phyloP scores from a whole-genome alignment of 2,329 filamentous ascomycete genomes.

The Aspergillus sp. region DNA sequence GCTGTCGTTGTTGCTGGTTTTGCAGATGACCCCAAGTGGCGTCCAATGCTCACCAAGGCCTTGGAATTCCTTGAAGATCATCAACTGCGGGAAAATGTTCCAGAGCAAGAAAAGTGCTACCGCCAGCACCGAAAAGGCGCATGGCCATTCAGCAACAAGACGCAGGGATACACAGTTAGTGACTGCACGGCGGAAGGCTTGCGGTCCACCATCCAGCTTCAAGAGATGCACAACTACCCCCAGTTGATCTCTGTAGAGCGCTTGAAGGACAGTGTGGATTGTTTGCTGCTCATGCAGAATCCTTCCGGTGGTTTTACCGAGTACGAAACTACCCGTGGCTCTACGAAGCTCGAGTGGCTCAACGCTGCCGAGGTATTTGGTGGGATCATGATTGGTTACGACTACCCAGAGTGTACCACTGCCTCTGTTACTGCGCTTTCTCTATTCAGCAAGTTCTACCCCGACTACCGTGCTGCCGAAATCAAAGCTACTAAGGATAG shows the following conservation, averaged over 20 bases:
- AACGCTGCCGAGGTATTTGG: slow-evolving; percentile 97
- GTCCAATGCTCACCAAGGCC: slow-evolving; percentile 75
- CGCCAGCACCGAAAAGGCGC: slow-evolving; percentile 87
- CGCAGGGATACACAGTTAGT: slow-evolving; percentile 91
- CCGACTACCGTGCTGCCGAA: slow-evolving; percentile 70
- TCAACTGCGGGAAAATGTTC: slow-evolving; percentile 80
- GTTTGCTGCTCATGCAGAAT: slow-evolving; percentile 88
- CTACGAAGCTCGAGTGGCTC: slow-evolving; percentile 72
- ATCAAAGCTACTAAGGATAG: slow-evolving; percentile 67
- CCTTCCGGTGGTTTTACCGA: slow-evolving; percentile 78
- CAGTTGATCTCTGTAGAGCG: slow-evolving; percentile 69
- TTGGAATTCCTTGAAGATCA: slow-evolving; percentile 84
- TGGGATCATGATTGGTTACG: slow-evolving; percentile 96
- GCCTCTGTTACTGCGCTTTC: slow-evolving; percentile 84
- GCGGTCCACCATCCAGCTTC: slow-evolving; percentile 79
- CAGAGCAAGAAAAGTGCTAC: slow-evolving; percentile 75
- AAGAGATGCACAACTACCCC: slow-evolving; percentile 72
- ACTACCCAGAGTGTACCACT: slow-evolving; percentile 96
- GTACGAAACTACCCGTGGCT: slow-evolving; percentile 79
- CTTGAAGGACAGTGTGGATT: slow-evolving; percentile 81
- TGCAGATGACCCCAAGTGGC: slow-evolving; percentile 70
- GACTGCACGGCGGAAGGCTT: slow-evolving; percentile 91
- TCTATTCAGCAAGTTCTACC: slow-evolving; percentile 76
- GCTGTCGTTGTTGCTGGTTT: slow-evolving; percentile 74
- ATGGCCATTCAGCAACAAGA: slow-evolving; percentile 91